phyloP scores from a whole-genome alignment of 805 yeast genomes.

The Wickerhamiella kazuoi region DNA sequence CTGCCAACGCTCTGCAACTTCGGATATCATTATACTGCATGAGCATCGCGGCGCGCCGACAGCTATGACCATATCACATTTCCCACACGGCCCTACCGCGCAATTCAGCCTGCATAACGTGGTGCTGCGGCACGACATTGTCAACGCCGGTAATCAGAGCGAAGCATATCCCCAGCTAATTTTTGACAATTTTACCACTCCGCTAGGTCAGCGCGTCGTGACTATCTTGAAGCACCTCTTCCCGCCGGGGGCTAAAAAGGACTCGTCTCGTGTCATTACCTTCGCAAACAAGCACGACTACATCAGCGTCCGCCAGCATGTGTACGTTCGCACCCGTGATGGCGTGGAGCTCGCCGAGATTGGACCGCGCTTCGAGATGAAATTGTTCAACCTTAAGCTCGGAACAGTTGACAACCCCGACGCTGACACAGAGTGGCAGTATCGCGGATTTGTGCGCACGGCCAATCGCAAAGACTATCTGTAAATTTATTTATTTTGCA shows the following conservation, averaged over 20 bases:
- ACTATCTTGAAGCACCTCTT: slow-evolving; percentile 72
- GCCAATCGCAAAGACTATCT: slow-evolving; percentile 89
- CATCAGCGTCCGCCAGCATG: slow-evolving; percentile 88
- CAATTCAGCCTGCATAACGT: slow-evolving; percentile 90
- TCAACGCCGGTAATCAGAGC: slow-evolving; percentile 68
- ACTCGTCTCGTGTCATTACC: slow-evolving; percentile 78
- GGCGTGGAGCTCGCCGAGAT: slow-evolving; percentile 85
- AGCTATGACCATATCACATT: slow-evolving; percentile 76
- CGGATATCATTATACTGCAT: slow-evolving; percentile 73
- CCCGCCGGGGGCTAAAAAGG: slow-evolving; percentile 93
- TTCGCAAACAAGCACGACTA: slow-evolving; percentile 83
- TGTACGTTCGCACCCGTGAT: slow-evolving; percentile 76
- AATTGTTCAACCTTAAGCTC: slow-evolving; percentile 66
- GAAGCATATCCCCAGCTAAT: slow-evolving; percentile 90
- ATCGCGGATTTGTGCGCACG: slow-evolving; percentile 82
- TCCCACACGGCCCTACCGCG: slow-evolving; percentile 97
- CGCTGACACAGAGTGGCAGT: slow-evolving; percentile 95
- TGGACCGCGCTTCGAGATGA: slow-evolving; percentile 98
- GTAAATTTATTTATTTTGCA: too few relatives aligned
- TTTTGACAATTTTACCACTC: slow-evolving; percentile 72
- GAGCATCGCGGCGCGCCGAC: slow-evolving; percentile 99
- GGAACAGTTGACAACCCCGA: slow-evolving; percentile 91
- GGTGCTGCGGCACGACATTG: slow-evolving; percentile 78
- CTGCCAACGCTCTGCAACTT: slow-evolving; percentile 61
- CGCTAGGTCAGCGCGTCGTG: slow-evolving; percentile 66